Base-by-base conservation (phyloP, 2,329 filamentous ascomycete genomes). In the Fragosphaeria purpurea region DNA sequence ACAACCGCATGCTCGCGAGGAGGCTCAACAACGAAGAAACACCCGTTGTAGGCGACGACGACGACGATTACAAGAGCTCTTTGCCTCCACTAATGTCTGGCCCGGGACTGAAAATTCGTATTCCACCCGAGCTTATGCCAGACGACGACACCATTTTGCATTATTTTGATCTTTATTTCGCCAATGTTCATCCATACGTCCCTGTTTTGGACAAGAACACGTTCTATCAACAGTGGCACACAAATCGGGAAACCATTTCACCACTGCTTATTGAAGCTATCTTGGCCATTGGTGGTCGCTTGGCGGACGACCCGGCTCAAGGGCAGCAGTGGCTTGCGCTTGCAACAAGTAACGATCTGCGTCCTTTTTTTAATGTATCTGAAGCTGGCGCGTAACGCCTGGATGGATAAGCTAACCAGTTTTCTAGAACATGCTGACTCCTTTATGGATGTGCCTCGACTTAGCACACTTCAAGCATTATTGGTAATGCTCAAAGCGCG, bases 321-420 rank as follows among this genome's bases (percentile, higher is more conserved):
- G 89, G 88, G 9, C 86, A 90, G 57, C 89, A 93, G 66, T 97
- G 93, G 93, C 79, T 97, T 46, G 88, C 88, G 34, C 75, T 97
- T 55, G 90, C 89, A 52, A 86, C 87, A 33, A 85, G 88, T 93
- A 71, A 22, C 58, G 74, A 55, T 12, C 11, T 46, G 31, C n/a
- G 11, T 48, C 8, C 31, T 47, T 11, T 31, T 6, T 35, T 35
- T 22, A 30, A 34, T 2, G 35, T 37, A 11, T 37, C 7, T 37
- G 7, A 37, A 37, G 35, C 7, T 7, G 35, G 7, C 35, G 35
- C 11, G 11, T 11, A 11, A 37, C 11, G 22, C 22, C 22, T 22
- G 22, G 22, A 22, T 22, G 22, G 22, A 22, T 22, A 22, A 37
- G 35, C 39, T 43, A 32, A 44, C 49, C 13, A 7, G 6, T 11